Percentiles rank a stretch among this genome's conserved stretches.
Conservation (phyloP, 352 stramenopile species). For the Globisporangium mamillatum region DNA sequence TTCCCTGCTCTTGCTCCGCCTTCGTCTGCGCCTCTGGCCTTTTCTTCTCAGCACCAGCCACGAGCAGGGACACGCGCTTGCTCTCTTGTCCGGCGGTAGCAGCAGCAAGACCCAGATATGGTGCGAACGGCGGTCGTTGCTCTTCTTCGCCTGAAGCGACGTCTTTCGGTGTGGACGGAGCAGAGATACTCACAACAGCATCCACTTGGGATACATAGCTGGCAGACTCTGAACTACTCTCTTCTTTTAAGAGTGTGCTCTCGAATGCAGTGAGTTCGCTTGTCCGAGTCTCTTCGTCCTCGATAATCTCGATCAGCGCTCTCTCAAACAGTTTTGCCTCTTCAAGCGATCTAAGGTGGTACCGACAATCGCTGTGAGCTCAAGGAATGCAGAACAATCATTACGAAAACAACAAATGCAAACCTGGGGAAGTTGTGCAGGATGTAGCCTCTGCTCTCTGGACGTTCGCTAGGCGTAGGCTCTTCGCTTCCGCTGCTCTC, state of each 20-base stretch:
- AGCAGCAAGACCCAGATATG: background rate
- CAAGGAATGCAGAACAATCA: background rate
- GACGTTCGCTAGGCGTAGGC: background rate
- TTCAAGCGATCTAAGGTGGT: slow-evolving; percentile 31
- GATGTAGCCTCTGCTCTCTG: slow-evolving; percentile 22
- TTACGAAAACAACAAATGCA: background rate
- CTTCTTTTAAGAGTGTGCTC: background rate
- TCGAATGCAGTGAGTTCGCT: slow-evolving; percentile 14
- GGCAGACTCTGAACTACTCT: background rate
- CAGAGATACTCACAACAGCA: slow-evolving; percentile 5
- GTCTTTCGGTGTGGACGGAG: background rate
- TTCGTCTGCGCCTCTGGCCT: background rate
- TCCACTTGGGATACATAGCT: slow-evolving; percentile 10
- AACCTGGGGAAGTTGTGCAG: slow-evolving; percentile 64
- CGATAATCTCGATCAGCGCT: slow-evolving; percentile 18
- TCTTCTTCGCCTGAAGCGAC: background rate
- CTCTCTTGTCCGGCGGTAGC: slow-evolving; percentile 1
- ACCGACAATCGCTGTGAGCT: background rate
- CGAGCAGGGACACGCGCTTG: background rate
- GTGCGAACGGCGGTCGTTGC: background rate
- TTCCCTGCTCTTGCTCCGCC: slow-evolving; percentile 9
- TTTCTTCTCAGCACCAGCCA: slow-evolving; percentile 13
- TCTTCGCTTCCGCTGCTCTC: background rate
- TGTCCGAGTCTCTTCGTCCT: slow-evolving; percentile 13
- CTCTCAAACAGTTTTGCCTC: slow-evolving; percentile 61